A percentile compares a stretch with the other conserved stretches of the same genome.
Evolutionary conservation across 768 basidiomycete genomes (phyloP).

Genomic region (Sporobolomyces roseus): DNA sequence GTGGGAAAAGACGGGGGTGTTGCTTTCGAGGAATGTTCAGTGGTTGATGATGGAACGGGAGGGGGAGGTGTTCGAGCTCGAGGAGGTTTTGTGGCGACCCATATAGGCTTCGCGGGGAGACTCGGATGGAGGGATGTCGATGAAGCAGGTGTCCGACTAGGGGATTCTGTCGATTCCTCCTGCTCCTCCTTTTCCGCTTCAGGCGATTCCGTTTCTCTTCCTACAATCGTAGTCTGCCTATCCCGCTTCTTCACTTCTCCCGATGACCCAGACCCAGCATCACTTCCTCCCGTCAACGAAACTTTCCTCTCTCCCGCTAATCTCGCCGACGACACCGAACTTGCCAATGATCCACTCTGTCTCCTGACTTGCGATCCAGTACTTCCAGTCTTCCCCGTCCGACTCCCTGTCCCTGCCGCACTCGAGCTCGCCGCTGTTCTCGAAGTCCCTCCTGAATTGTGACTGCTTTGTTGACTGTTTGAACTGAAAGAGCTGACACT

Average conservation of each 20-base stretch:
- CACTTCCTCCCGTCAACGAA: neutral
- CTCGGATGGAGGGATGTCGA: slow-evolving; percentile 29
- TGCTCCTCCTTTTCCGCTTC: neutral
- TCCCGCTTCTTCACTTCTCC: neutral
- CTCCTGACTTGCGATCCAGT: neutral
- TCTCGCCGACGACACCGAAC: neutral
- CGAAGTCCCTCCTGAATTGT: neutral
- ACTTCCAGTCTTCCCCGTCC: neutral
- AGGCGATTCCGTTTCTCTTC: neutral
- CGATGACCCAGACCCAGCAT: too few species aligned
- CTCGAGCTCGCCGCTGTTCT: slow-evolving; percentile 16
- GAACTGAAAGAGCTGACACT: slow-evolving; percentile 13
- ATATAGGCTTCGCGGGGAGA: slow-evolving; percentile 32
- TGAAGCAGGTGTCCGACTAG: too few species aligned
- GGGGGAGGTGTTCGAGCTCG: slow-evolving; percentile 2
- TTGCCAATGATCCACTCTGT: slow-evolving; percentile 7
- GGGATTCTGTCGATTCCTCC: neutral
- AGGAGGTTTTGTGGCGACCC: slow-evolving; percentile 13
- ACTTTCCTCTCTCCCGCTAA: neutral
- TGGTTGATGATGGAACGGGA: neutral
- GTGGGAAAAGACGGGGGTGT: too few species aligned
- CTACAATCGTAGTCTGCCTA: slow-evolving; percentile 27
- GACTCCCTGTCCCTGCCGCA: neutral
- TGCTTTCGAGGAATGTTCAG: too few species aligned
- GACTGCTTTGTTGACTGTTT: slow-evolving; percentile 12